Conservation (phyloP, 306 rosid genomes). For the Parietaria judaica region DNA sequence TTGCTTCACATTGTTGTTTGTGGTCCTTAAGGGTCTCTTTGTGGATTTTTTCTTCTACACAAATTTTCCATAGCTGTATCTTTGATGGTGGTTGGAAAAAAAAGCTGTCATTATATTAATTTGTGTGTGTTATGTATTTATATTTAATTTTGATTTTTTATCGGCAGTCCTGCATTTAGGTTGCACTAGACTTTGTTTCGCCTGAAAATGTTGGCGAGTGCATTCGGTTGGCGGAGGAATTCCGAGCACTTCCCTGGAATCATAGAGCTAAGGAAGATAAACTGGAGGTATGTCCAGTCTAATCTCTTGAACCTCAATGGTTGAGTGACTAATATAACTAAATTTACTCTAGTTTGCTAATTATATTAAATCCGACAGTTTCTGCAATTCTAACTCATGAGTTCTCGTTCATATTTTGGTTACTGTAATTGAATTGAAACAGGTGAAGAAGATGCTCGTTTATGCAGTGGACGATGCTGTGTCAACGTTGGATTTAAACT, state of each 20-base stretch:
- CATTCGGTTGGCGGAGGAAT: constrained; percentile 58
- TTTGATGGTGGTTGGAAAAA: no score
- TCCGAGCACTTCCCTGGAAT: constrained; percentile 60
- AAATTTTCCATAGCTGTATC: no score
- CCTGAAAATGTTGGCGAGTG: constrained; percentile 82
- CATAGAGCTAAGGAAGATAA: constrained; percentile 66
- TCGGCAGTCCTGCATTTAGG: constrained; percentile 75
- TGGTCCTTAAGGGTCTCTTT: no score
- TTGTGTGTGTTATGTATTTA: no score
- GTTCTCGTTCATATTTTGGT: not conserved
- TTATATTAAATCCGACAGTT: not conserved
- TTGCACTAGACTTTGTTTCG: constrained; percentile 80
- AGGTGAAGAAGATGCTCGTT: constrained; percentile 70
- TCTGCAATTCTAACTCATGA: not conserved
- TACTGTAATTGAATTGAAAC: constrained; percentile 17
- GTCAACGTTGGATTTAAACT: constrained; percentile 17
- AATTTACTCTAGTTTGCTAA: not conserved
- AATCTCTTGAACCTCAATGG: no score
- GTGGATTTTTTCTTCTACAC: no score
- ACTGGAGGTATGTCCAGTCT: constrained; percentile 57
- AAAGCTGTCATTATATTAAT: no score
- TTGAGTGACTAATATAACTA: no score
- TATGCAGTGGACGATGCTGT: constrained; percentile 33
- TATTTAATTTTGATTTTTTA: no score
- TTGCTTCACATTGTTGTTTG: no score